Evolutionary conservation across 1,284 basidiomycete species (phyloP), one percentile per base, ranked within the genome.

Genomic region (Earliella scabrosa): DNA sequence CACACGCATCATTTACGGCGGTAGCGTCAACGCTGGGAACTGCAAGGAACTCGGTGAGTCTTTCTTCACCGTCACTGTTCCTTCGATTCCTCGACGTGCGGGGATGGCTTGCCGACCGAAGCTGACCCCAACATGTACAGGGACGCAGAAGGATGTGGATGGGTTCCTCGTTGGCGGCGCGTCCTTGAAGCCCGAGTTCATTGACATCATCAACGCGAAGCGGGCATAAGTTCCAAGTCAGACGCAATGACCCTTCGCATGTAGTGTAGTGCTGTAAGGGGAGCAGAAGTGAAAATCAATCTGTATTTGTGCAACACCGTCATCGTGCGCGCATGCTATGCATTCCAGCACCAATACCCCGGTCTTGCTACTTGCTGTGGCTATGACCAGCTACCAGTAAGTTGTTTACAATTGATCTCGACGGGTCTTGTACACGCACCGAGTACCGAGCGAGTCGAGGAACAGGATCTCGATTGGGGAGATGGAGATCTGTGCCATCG

Each of bases 131-230:
- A 46, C 43, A 27, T 20, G 11, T 50, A 36, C 59, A 95, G 93
- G 86, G 45, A 73, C 71, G 3, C 89, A 93, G 70, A 77, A 79
- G 10, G 96, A 98, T 74, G 91, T 99, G 56, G 96, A 98, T 73
- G 97, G 97, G n/a, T 98, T 98, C 90, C 87, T 99, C 63, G 97
- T 99, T 35, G 97, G 97, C 38, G 97, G 97, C 27, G 97, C 97
- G 34, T 97, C 94, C 38, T 83, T 99, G 75, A 99, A 99, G 81
- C 96, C 97, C 58, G 96, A 98, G 75, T 97, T 98, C 67, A 86
- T 91, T 56, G 80, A 98, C 61, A 98, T 98, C 72, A 86, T 95
- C 82, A 97, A 97, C 71, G 80, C 86, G 31, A 84, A 72, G 54
- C 73, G 68, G 68, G 67, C 67, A 13, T 73, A 48, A 66, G 44